phyloP scores from a whole-genome alignment of 2,329 filamentous ascomycete genomes.

The Diplodia intermedia region DNA sequence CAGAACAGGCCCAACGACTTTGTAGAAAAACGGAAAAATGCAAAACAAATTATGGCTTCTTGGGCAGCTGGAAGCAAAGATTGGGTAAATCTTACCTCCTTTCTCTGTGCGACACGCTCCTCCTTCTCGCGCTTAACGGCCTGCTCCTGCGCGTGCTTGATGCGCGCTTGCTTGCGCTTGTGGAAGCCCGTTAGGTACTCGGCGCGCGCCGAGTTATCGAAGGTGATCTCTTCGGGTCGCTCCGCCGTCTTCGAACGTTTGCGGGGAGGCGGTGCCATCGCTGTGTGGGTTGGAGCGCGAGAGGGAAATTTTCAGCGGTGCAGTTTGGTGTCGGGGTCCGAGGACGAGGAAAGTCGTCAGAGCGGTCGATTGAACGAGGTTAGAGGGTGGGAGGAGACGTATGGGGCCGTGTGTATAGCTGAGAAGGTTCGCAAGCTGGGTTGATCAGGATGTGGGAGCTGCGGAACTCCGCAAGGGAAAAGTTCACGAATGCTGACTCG shows the following conservation, averaged over 20 bases:
- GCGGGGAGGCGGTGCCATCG: constrained; percentile 36
- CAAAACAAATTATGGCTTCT: background rate
- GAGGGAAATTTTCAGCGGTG: background rate
- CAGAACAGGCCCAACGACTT: background rate
- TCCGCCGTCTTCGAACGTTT: constrained; percentile 56
- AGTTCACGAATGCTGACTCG: constrained; percentile 23
- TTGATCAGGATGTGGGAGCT: background rate
- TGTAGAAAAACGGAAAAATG: background rate
- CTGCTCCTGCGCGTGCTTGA: constrained; percentile 83
- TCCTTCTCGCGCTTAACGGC: constrained; percentile 78
- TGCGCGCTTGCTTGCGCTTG: constrained; percentile 88
- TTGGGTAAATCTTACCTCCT: constrained; percentile 66
- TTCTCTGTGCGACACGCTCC: constrained; percentile 75
- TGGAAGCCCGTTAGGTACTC: constrained; percentile 96
- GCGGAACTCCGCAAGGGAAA: constrained; percentile 16
- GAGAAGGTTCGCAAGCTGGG: background rate
- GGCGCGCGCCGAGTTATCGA: constrained; percentile 78
- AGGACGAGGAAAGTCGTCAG: background rate
- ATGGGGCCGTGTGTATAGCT: background rate
- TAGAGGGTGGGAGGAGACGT: background rate
- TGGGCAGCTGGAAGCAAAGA: background rate
- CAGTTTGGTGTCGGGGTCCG: background rate
- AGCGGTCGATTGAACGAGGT: background rate
- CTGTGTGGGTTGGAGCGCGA: constrained; percentile 5
- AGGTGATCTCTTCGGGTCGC: constrained; percentile 76